Conservation (phyloP, 768 basidiomycete genomes). For the Russula virescens region DNA sequence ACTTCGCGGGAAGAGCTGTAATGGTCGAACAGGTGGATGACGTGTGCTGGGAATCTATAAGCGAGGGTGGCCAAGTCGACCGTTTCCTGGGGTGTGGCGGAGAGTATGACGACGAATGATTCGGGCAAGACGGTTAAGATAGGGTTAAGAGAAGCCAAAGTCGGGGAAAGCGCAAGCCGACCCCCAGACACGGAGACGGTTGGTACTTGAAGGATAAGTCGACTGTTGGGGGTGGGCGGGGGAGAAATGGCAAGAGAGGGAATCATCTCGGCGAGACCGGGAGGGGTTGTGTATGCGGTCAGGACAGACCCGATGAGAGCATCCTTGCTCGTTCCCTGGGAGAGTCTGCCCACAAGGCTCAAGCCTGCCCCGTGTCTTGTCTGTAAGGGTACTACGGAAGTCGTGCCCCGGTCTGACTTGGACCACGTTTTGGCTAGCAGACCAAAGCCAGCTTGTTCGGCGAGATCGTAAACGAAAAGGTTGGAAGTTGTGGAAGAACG, state of each 20-base stretch:
- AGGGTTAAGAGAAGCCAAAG: slow-evolving; percentile 61
- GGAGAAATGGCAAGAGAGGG: slow-evolving; percentile 73
- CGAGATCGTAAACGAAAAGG: slow-evolving; percentile 78
- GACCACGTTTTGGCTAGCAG: slow-evolving; percentile 63
- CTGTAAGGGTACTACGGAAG: slow-evolving; percentile 64
- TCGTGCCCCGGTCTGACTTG: slow-evolving; percentile 36
- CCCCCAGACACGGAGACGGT: slow-evolving; percentile 61
- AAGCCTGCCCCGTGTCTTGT: slow-evolving; percentile 82
- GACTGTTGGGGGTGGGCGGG: slow-evolving; percentile 49
- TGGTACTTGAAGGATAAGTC: slow-evolving; percentile 81
- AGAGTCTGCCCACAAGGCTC: slow-evolving; percentile 70
- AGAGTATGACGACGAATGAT: slow-evolving; percentile 67
- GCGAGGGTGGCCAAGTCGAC: slow-evolving; percentile 70
- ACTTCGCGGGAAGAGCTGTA: slow-evolving; percentile 72
- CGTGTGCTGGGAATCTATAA: slow-evolving; percentile 68
- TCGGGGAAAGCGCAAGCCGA: slow-evolving; percentile 66
- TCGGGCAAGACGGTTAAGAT: slow-evolving; percentile 57
- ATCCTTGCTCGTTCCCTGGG: slow-evolving; percentile 72
- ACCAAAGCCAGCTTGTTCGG: slow-evolving; percentile 80
- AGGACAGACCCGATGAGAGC: slow-evolving; percentile 52
- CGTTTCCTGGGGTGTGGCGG: slow-evolving; percentile 78
- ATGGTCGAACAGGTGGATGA: slow-evolving; percentile 90
- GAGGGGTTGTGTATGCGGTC: slow-evolving; percentile 77
- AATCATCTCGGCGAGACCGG: slow-evolving; percentile 79
- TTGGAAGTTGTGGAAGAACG: slow-evolving; percentile 50